A percentile compares a stretch with the other conserved stretches of the same genome.
phyloP scores from a whole-genome alignment of 2,329 filamentous ascomycete genomes.

The Coleophoma crateriformis region DNA sequence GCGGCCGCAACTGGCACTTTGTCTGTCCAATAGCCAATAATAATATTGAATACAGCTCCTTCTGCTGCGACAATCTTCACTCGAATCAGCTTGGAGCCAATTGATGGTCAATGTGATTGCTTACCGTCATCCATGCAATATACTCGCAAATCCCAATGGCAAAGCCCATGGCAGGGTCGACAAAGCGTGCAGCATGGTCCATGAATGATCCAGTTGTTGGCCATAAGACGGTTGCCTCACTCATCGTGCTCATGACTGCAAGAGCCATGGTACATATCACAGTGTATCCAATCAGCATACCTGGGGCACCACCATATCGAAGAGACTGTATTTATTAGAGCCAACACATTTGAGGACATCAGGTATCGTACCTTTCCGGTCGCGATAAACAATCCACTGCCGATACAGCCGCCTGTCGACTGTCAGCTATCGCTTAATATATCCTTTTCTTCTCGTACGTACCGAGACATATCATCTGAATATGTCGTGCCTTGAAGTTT shows the following conservation, averaged over 20 bases:
- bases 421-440: neutral
- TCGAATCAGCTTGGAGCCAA: neutral
- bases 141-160: neutral
- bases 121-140: slow-evolving; percentile 1
- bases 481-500: neutral
- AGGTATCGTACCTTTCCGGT: neutral
- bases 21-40: neutral
- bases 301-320: neutral
- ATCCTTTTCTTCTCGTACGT: neutral
- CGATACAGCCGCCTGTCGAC: neutral
- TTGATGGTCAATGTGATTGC: neutral
- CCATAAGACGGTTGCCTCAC: neutral
- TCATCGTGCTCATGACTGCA: neutral
- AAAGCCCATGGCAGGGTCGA: neutral
- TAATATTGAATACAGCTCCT: neutral
- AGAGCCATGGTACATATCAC: neutral
- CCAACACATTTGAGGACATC: neutral
- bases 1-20: neutral
- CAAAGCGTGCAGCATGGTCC: neutral
- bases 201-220: neutral
- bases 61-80: neutral
- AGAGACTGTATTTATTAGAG: neutral
- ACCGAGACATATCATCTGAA: slow-evolving; percentile 1
- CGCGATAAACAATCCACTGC: neutral
- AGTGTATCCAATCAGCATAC: neutral